These are phyloP conservation scores for Fusarium fracticaudum DNA, from an alignment of 2,329 filamentous ascomycete genomes.

Conservation along the genomic window DNA sequence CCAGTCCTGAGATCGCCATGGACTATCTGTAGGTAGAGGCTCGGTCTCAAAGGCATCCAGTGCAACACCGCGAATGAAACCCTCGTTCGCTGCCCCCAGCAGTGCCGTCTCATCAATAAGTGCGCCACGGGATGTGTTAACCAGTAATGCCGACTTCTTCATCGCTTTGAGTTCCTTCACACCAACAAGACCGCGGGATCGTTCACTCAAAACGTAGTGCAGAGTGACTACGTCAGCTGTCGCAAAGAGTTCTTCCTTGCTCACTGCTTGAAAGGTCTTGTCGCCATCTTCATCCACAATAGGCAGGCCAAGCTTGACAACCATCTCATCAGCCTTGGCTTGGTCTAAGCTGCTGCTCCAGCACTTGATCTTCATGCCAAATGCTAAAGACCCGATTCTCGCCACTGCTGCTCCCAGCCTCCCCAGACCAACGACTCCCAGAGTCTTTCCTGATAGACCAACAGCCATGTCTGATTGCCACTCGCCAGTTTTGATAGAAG, in stretches of 20 bases:
- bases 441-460: neutral
- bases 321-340: constrained; percentile 56
- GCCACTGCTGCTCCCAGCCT: neutral
- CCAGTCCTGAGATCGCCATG: neutral
- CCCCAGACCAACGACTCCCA: neutral
- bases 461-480: neutral
- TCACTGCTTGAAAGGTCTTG: neutral
- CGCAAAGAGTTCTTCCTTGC: neutral
- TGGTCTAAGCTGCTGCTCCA: neutral
- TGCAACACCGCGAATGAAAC: neutral
- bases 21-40: neutral
- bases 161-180: neutral
- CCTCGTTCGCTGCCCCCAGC: neutral
- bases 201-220: neutral
- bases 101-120: neutral
- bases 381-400: neutral
- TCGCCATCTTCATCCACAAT: neutral
- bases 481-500: neutral
- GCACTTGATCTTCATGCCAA: neutral
- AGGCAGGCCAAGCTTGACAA: neutral
- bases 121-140: neutral
- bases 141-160: neutral
- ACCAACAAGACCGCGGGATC: neutral
- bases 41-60: neutral
- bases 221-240: constrained; percentile 1